Evolutionary conservation across 2,329 filamentous ascomycete genomes (phyloP), one percentile per base, ranked within the genome.

Genomic region (Trichoderma brevicompactum): DNA sequence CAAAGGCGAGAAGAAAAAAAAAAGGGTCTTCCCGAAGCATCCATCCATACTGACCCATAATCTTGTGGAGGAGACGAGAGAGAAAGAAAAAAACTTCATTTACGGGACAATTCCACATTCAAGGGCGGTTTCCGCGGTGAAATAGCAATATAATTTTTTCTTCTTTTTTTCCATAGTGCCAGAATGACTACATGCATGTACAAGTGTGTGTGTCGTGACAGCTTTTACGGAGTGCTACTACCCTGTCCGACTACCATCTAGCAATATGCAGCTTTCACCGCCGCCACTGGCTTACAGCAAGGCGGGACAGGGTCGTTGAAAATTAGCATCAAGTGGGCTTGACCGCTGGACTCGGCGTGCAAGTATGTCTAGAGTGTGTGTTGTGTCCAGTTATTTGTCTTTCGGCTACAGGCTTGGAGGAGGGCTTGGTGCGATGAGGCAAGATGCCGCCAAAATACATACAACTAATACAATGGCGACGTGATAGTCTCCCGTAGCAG

Each of bases 211-310:
- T 34, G 17, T 49, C 56, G 56, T 60, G 56, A 60, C 43, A 50
- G 46, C 44, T 41, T 60, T 40, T 60, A 60, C 56, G 34, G 23
- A 28, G 23, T 28, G 23, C 23, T 28, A 28, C 10, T 38, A 38
- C 36, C 48, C 48, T n/a, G 48, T 34, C 48, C 2, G 48, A 28
- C 44, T 50, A 41, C 38, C 36, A 48, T 32, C 34, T 49, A 49
- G 56, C 38, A 41, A 60, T 49, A 60, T 60, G 56, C 56, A 50
- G 56, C 56, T 5, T 60, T 60, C 56, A 60, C 56, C 56, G 56
- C 56, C 34, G 36, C 17, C 43, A 38, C 17, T 19, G 19, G 55
- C 55, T 38, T 49, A 49, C 43, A 55, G 17, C 43, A 59, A 38
- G 55, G 13, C 32, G 44, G 44, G 34, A 40, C 43, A 59, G 55